Percentiles rank a stretch among this genome's conserved stretches.
Evolutionary conservation across 2,329 filamentous ascomycete genomes (phyloP).

Genomic region (Neodidymelliopsis sp.): DNA sequence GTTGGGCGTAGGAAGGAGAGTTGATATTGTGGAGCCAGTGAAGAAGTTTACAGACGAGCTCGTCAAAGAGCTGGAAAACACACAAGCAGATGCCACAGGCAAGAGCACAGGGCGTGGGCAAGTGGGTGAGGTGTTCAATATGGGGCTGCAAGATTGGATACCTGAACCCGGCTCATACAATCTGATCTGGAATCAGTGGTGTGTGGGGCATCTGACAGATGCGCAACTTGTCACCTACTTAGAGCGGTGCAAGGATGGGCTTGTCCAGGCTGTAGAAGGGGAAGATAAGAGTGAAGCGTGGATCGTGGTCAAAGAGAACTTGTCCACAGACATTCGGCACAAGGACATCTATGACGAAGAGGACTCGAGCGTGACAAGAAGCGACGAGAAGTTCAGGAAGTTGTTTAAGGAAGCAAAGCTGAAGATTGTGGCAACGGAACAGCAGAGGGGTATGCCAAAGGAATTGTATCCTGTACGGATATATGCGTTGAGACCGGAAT

Average conservation of each 20-base stretch:
- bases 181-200: slow-evolving; percentile 92
- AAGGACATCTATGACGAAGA: slow-evolving; percentile 76
- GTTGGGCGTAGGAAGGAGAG: slow-evolving; percentile 69
- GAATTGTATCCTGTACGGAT: slow-evolving; percentile 76
- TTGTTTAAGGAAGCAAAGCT: slow-evolving; percentile 76
- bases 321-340: slow-evolving; percentile 61
- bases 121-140: slow-evolving; percentile 71
- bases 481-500: slow-evolving; percentile 74
- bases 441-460: slow-evolving; percentile 69
- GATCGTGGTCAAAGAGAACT: slow-evolving; percentile 84
- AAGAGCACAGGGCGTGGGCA: slow-evolving; percentile 50
- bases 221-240: slow-evolving; percentile 74
- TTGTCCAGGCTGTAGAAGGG: slow-evolving; percentile 47
- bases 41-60: slow-evolving; percentile 77
- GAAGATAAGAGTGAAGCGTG: slow-evolving; percentile 54
- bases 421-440: slow-evolving; percentile 56
- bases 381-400: slow-evolving; percentile 72
- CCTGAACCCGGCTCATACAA: slow-evolving; percentile 66
- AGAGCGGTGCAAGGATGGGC: slow-evolving; percentile 61
- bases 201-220: slow-evolving; percentile 82
- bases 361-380: slow-evolving; percentile 81
- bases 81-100: slow-evolving; percentile 32
- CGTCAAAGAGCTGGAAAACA: slow-evolving; percentile 31
- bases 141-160: slow-evolving; percentile 78
- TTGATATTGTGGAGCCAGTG: slow-evolving; percentile 88